phyloP scores from a whole-genome alignment of 1,139 yeast species.

The Pichia sp. region DNA sequence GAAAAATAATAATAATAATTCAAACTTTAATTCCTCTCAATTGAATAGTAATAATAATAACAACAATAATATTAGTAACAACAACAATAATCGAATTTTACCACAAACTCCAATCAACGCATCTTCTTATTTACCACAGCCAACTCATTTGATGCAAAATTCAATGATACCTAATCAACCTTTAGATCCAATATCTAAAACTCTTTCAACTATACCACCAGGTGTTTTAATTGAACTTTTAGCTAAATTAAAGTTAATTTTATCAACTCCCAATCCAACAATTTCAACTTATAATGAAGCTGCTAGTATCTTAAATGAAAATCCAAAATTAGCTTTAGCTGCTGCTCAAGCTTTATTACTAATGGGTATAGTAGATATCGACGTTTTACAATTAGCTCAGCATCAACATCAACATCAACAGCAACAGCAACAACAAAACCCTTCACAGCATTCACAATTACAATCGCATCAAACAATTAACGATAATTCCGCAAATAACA shows the following conservation, averaged over 20 bases:
- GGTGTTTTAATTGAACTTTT: constrained; percentile 60
- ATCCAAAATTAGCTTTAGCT: constrained; percentile 51
- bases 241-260: constrained; percentile 49
- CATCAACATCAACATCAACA: constrained; percentile 7
- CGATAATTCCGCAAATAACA: too few species aligned
- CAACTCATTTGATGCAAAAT: constrained; percentile 33
- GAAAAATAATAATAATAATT: constrained; percentile 3
- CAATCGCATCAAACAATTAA: constrained; percentile 2
- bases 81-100: constrained; percentile 2
- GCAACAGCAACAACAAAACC: constrained; percentile 13
- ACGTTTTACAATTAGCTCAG: constrained; percentile 46
- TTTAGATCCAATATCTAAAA: constrained; percentile 44
- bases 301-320: constrained; percentile 30
- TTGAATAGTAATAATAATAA: not conserved
- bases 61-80: constrained; percentile 5
- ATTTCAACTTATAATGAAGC: constrained; percentile 36
- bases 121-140: constrained; percentile 43
- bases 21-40: not conserved
- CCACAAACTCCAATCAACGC: constrained; percentile 29
- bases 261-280: constrained; percentile 43
- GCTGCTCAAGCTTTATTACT: constrained; percentile 67
- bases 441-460: constrained; percentile 4
- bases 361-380: constrained; percentile 67
- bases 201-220: constrained; percentile 58
- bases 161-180: constrained; percentile 30